Base-by-base conservation (phyloP, 257 asterid species). In the Solanum peruvianum region DNA sequence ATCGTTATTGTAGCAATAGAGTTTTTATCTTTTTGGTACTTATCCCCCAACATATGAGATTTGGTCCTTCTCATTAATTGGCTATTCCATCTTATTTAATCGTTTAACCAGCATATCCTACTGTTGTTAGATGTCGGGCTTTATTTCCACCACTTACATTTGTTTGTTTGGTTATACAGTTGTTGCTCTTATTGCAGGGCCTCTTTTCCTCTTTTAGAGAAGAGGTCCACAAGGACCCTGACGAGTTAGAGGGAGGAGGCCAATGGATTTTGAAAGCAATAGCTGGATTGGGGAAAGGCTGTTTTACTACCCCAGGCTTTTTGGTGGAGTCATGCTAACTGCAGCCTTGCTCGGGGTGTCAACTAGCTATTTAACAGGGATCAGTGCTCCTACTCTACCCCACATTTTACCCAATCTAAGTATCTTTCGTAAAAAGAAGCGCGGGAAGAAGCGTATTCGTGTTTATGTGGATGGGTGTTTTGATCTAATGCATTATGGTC, bases 401-500 rank as follows among this genome's bases (percentile, higher is more conserved):
- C 90, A 92, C 87, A 87, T 93, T 60, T 92, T 96, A 15, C 95
- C 95, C 9, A 93, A 92, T 86, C 89, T 93, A 89, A 90, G 94
- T 69, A 90, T 90, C 81, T 94, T 94, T 52, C 95, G 90, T 72
- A 93, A 93, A 92, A 90, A 70, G 87, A 91, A 88, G 90, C 94
- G 91, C 91, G 93, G 92, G 90, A 97, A 93, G 93, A 89, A 94
- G 88, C 98, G 96, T 29, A 92, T 97, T 81, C 94, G 99, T 95
- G 99, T 97, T 60, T 97, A 97, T 80, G 96, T 97, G 99, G 99
- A 97, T 86, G 99, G 99, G 39, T 97, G 99, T 90, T 97, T 97
- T 89, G 99, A 97, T 87, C 93, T 97, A 98, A 97, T 97, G 99
- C 99, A 97, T 90, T 97, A 97, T 88, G 99, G 99, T 33, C 99